Conservation (phyloP, 129 eudicot genomes). For the Flaveria trinervia region DNA sequence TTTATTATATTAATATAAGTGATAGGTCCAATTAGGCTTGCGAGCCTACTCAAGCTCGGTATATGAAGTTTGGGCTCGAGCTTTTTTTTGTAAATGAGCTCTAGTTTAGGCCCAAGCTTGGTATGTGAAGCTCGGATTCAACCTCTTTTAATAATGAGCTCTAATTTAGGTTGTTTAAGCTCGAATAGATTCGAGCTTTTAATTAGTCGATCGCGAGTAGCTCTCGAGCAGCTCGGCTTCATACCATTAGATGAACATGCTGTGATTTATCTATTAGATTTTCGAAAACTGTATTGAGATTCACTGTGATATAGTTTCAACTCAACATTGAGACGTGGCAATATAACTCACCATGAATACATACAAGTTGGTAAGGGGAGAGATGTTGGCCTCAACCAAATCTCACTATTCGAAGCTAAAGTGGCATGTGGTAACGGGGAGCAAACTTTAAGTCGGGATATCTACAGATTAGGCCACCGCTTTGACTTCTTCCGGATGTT, state of each 20-base stretch:
- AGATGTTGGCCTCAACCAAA: constrained; percentile 99
- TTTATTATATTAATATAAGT: background rate
- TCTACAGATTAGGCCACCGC: constrained; percentile 97
- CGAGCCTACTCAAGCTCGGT: background rate
- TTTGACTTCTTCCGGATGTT: constrained; percentile 99
- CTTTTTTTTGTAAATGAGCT: background rate
- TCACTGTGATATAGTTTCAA: constrained; percentile 62
- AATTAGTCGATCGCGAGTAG: background rate
- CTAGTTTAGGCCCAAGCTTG: background rate
- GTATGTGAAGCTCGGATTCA: too few species aligned
- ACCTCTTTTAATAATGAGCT: background rate
- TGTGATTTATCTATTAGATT: constrained; percentile 2
- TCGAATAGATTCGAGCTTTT: background rate
- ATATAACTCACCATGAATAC: constrained; percentile 95
- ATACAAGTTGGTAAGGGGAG: constrained; percentile 99
- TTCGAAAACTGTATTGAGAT: background rate
- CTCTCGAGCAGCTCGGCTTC: background rate
- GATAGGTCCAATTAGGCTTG: background rate
- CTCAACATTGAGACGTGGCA: constrained; percentile 92
- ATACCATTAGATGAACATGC: constrained; percentile 15
- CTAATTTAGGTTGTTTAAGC: background rate
- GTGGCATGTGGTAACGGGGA: constrained; percentile 99
- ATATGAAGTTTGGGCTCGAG: background rate
- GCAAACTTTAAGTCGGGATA: constrained; percentile 98
- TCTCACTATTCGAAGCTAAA: constrained; percentile 97